These are phyloP conservation scores for Solanum corneliomulleri DNA, from an alignment of 257 asterid genomes.

Conservation along the genomic window DNA sequence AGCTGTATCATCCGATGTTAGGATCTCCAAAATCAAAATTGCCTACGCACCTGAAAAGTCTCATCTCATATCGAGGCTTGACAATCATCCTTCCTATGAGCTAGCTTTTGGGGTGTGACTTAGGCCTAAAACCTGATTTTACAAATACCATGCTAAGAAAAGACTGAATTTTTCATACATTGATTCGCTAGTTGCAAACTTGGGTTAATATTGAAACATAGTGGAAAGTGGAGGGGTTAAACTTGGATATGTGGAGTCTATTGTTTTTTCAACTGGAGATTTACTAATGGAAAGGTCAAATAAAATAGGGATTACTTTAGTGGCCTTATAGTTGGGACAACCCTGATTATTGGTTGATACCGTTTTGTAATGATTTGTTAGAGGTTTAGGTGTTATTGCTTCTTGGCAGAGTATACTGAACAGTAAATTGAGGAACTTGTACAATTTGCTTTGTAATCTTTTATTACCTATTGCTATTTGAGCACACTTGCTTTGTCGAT, in stretches of 20 bases:
- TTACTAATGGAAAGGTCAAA: neutral
- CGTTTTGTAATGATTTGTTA: neutral
- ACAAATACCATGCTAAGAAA: neutral
- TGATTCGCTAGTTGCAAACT: neutral
- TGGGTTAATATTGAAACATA: neutral
- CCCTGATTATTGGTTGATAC: neutral
- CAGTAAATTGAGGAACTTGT: neutral
- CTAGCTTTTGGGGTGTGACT: too few species aligned
- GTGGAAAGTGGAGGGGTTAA: neutral
- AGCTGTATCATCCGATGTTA: too few species aligned
- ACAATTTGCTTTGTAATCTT: neutral
- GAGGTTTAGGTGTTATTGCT: neutral
- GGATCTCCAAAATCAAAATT: too few species aligned
- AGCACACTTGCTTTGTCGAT: neutral
- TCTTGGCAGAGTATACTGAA: neutral
- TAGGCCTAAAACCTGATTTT: too few species aligned
- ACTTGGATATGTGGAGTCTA: neutral
- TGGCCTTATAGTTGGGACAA: neutral
- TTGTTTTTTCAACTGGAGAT: neutral
- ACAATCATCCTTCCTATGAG: too few species aligned
- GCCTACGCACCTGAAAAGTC: too few species aligned
- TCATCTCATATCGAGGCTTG: too few species aligned
- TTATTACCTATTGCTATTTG: neutral
- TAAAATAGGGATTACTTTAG: too few species aligned
- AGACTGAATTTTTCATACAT: neutral